Evolutionary conservation across 345 rosid genomes (phyloP).

Genomic region (Durio zibethinus): DNA sequence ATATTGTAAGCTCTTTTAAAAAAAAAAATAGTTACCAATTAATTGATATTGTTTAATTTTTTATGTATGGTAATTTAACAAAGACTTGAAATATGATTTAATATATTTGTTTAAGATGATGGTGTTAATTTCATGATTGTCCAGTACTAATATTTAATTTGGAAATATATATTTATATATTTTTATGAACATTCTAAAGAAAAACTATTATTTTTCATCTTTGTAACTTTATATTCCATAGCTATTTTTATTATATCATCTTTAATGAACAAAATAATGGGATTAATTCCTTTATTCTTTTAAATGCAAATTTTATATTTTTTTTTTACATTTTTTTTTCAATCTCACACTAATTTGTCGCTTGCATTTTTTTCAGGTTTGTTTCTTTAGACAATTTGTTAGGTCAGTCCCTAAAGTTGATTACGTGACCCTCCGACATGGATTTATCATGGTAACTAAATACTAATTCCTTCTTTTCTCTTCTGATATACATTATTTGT

Average conservation of each 20-base stretch:
- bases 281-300: too few relatives aligned
- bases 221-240: too few relatives aligned
- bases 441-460: constrained; percentile 67
- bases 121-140: background rate
- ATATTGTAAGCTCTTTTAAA: too few relatives aligned
- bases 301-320: background rate
- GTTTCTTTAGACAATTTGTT: constrained; percentile 88
- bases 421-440: constrained; percentile 86
- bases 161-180: too few relatives aligned
- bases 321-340: background rate
- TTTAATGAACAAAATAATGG: too few relatives aligned
- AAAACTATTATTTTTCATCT: too few relatives aligned
- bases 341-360: background rate
- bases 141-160: too few relatives aligned
- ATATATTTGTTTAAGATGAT: background rate
- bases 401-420: constrained; percentile 84
- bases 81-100: background rate
- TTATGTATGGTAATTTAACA: too few relatives aligned
- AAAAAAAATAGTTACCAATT: background rate
- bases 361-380: constrained; percentile 42
- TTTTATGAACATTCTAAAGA: too few relatives aligned
- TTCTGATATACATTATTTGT: background rate
- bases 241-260: background rate
- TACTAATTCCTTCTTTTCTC: background rate
- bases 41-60: background rate